These are phyloP conservation scores for Suhomyces yuchorum DNA, from an alignment of 1,139 yeast genomes.

Conservation along the genomic window DNA sequence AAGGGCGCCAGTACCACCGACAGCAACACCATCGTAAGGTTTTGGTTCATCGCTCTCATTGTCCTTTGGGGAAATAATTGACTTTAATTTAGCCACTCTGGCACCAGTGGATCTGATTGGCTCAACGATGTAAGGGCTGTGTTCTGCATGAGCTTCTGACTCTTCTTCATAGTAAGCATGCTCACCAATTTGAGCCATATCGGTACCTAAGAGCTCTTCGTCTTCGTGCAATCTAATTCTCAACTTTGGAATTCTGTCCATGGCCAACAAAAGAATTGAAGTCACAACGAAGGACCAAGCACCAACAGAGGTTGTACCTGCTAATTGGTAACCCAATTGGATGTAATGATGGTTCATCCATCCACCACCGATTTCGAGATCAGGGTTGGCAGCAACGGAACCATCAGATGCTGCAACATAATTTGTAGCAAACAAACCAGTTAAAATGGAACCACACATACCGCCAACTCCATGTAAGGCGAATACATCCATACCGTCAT, in stretches of 20 bases:
- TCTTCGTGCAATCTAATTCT: conserved; percentile 85
- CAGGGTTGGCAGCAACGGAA: conserved; percentile 52
- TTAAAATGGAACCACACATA: conserved; percentile 74
- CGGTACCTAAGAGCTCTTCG: conserved; percentile 89
- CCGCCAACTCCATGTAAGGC: conserved; percentile 97
- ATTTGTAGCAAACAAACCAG: conserved; percentile 93
- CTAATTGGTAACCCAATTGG: conserved; percentile 93
- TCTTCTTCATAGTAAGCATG: conserved; percentile 63
- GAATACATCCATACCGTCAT: conserved; percentile 95
- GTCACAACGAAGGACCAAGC: conserved; percentile 84
- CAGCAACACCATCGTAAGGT: conserved; percentile 19
- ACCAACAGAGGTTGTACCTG: conserved; percentile 74
- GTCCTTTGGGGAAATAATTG: conserved; percentile 22
- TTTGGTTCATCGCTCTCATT: conserved; percentile 14
- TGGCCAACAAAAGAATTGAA: conserved; percentile 62
- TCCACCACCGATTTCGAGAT: conserved; percentile 72
- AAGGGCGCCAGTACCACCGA: conserved; percentile 23
- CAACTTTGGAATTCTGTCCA: conserved; percentile 83
- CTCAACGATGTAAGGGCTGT: conserved; percentile 63
- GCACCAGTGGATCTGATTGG: conserved; percentile 66
- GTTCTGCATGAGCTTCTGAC: conserved; percentile 14
- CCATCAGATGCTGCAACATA: conserved; percentile 81
- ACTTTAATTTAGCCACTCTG: conserved; percentile 39
- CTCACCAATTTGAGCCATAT: conserved; percentile 86
- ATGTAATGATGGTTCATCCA: conserved; percentile 90